Evolutionary conservation across 1,284 basidiomycete species (phyloP).

Genomic region (Ustilago lituana): DNA sequence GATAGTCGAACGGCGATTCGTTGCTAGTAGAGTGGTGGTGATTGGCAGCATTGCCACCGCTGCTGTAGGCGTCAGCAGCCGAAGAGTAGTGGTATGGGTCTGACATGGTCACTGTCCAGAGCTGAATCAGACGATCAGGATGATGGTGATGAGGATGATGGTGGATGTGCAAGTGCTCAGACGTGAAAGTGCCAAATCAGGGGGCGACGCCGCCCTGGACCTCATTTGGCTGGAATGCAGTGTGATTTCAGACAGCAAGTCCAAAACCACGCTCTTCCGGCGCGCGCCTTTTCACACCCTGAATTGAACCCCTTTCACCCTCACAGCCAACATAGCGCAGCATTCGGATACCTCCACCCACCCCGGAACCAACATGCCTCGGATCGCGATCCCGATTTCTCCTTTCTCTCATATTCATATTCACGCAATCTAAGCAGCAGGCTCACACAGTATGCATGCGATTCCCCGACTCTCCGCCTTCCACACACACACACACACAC

Average conservation of each 20-base stretch:
- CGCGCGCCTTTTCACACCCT: constrained; percentile 1
- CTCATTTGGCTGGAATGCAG: neutral
- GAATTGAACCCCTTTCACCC: neutral
- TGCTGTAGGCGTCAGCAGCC: constrained; percentile 41
- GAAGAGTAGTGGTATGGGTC: constrained; percentile 36
- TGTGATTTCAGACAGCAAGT: no score
- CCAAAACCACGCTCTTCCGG: constrained; percentile 21
- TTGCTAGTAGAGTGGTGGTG: no score
- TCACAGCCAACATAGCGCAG: no score
- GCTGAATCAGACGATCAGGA: neutral
- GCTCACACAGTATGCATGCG: no score
- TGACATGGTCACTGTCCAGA: constrained; percentile 9
- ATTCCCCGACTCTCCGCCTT: neutral
- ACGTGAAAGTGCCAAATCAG: no score
- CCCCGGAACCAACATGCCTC: neutral
- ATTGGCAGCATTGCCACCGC: no score
- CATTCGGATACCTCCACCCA: no score
- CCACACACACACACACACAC: neutral
- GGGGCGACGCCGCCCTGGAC: no score
- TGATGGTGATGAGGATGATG: constrained; percentile 6
- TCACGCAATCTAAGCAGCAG: no score
- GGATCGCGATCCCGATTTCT: no score
- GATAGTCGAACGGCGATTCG: constrained; percentile 29
- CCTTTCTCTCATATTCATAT: no score
- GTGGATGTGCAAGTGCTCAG: neutral